Base-by-base conservation (phyloP, 345 rosid genomes). In the Kernera saxatilis region DNA sequence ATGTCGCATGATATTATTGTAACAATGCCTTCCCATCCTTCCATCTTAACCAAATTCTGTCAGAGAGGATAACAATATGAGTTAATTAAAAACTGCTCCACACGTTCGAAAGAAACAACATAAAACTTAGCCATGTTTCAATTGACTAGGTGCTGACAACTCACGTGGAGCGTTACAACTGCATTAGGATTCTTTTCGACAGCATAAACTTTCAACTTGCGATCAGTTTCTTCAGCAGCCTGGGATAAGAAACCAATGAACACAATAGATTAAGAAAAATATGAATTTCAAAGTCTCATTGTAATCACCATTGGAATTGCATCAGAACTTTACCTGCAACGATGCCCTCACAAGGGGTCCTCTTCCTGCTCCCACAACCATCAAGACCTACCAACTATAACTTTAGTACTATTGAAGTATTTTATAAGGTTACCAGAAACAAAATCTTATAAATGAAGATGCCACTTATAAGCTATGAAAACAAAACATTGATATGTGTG, bases 291-390 rank as follows among this genome's bases (percentile, higher is more conserved):
- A 48, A 39, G 51, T 41, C 69, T 45, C 36, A 22, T 55, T 70
- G 30, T 64, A 17, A 40, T 49, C 66, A 37, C 74, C 37, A 55
- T 39, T 39, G 37, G 21, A 48, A 75, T 37, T 35, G 61, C 22
- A 74, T 44, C 41, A 44, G 53, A 56, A 75, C 13, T 5, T 36
- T 77, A 91, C 99, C 99, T 87, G 96, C 84, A 94, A 76, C 6
- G 99, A 85, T 76, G 98, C 98, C 86, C 97, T 87, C 30, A 94
- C 99, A 77, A 94, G 96, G 71, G 99, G 98, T 64, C 98, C 98
- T 53, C 99, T 88, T 65, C 99, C 99, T 30, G 98, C 99, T 83
- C 99, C 99, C 21, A 94, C 99, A 77, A 94, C 99, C 98, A 92
- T 94, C 83, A 94, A 84, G 22, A 94, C 96, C 99, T 76, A 48